Percentiles rank a stretch among this genome's conserved stretches.
These are phyloP conservation scores for Clathrus columnatus DNA, from an alignment of 768 basidiomycete genomes.

Conservation along the genomic window DNA sequence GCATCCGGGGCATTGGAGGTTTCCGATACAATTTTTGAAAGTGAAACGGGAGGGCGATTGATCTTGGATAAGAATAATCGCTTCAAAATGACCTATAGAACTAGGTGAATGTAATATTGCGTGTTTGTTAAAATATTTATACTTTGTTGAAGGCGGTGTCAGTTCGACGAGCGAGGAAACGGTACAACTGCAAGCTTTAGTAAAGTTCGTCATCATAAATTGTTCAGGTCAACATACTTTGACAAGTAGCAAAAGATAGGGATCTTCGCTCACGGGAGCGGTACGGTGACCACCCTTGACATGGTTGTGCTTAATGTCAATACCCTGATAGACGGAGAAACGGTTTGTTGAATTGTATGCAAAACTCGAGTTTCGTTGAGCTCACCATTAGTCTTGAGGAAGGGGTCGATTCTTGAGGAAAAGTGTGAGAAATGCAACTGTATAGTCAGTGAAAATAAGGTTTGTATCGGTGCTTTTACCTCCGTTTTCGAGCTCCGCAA, in stretches of 20 bases:
- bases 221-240: constrained; percentile 52
- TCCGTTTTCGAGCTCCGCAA: neutral
- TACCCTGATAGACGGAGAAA: constrained; percentile 52
- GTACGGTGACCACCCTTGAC: constrained; percentile 95
- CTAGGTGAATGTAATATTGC: constrained; percentile 16
- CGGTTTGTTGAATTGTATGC: neutral
- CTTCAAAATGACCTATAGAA: constrained; percentile 75
- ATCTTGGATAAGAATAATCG: constrained; percentile 94
- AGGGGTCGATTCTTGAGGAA: constrained; percentile 31
- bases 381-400: constrained; percentile 65
- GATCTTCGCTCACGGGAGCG: constrained; percentile 98
- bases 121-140: constrained; percentile 9
- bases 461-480: constrained; percentile 18
- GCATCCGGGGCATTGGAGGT: constrained; percentile 56
- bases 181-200: constrained; percentile 66
- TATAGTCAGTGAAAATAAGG: constrained; percentile 40
- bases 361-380: constrained; percentile 29
- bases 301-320: constrained; percentile 93
- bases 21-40: constrained; percentile 86
- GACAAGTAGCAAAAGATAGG: constrained; percentile 95
- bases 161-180: constrained; percentile 96
- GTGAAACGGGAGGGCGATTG: constrained; percentile 94
- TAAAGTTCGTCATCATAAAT: constrained; percentile 11
- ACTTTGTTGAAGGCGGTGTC: constrained; percentile 96
- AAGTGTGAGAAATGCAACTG: constrained; percentile 49